phyloP scores from a whole-genome alignment of 768 basidiomycete genomes.

The Suillus weaverae region DNA sequence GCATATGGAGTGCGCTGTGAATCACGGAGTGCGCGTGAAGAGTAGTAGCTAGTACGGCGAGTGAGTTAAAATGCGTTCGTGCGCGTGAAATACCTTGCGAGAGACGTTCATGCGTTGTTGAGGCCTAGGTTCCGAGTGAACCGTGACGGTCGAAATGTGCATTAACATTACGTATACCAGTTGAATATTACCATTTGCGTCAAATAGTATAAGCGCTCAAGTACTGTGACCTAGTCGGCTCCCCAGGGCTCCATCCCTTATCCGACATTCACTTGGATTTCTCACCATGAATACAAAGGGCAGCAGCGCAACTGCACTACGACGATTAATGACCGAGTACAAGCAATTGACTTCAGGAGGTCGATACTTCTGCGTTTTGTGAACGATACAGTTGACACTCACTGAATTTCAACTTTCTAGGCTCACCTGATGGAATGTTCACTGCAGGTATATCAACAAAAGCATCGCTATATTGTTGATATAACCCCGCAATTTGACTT shows the following conservation, averaged over 20 bases:
- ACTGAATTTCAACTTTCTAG: slow-evolving; percentile 34
- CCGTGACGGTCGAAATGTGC: too few relatives aligned
- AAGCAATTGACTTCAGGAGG: slow-evolving; percentile 82
- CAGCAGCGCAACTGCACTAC: slow-evolving; percentile 68
- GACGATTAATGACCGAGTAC: slow-evolving; percentile 92
- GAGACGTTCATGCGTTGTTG: not conserved
- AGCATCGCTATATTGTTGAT: slow-evolving; percentile 4
- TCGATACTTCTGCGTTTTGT: slow-evolving; percentile 27
- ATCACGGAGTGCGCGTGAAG: not conserved
- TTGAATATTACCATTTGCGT: not conserved
- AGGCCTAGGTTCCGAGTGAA: not conserved
- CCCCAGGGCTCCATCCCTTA: not conserved
- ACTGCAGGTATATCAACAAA: slow-evolving; percentile 62
- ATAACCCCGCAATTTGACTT: slow-evolving; percentile 8
- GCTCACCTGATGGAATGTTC: slow-evolving; percentile 94
- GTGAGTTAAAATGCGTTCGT: not conserved
- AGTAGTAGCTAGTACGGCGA: not conserved
- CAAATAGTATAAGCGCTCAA: not conserved
- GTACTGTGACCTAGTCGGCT: too few relatives aligned
- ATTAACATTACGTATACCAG: not conserved
- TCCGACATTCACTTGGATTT: not conserved
- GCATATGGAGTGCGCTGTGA: not conserved
- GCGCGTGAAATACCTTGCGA: not conserved
- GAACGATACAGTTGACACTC: not conserved
- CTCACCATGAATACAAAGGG: slow-evolving; percentile 51